Conservation (phyloP, 208 protist species). For the Blechomonas ayalai region DNA sequence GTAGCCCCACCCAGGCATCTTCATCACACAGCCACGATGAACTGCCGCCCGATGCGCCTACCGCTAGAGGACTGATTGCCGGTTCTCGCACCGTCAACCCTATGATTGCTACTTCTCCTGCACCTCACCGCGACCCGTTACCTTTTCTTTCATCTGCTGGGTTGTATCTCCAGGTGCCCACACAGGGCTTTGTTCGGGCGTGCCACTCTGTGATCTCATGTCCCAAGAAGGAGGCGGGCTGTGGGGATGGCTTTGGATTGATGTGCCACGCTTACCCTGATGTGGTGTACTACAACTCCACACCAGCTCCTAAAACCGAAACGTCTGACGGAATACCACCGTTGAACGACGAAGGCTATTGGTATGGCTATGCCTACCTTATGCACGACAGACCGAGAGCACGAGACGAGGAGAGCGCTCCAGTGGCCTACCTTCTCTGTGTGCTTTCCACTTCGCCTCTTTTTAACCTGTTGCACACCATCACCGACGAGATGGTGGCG, state of each 20-base stretch:
- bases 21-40: no score
- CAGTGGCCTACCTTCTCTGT: slow-evolving; percentile 23
- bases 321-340: not conserved
- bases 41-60: no score
- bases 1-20: no score
- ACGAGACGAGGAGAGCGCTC: slow-evolving; percentile 12
- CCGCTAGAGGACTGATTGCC: no score
- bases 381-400: slow-evolving; percentile 9
- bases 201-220: no score
- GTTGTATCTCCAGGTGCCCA: slow-evolving; percentile 58
- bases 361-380: slow-evolving; percentile 41
- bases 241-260: no score
- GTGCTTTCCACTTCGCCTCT: slow-evolving; percentile 37
- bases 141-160: slow-evolving; percentile 37
- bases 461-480: slow-evolving; percentile 41
- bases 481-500: slow-evolving; percentile 29
- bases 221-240: no score
- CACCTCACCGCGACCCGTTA: no score
- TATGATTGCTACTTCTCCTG: no score
- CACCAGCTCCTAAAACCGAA: slow-evolving; percentile 10
- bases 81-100: no score
- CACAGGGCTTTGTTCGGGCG: slow-evolving; percentile 18
- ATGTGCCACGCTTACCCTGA: slow-evolving; percentile 16
- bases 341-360: slow-evolving; percentile 23
- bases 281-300: slow-evolving; percentile 23